phyloP scores from a whole-genome alignment of 1,284 basidiomycete species.

The Boletus mariae region DNA sequence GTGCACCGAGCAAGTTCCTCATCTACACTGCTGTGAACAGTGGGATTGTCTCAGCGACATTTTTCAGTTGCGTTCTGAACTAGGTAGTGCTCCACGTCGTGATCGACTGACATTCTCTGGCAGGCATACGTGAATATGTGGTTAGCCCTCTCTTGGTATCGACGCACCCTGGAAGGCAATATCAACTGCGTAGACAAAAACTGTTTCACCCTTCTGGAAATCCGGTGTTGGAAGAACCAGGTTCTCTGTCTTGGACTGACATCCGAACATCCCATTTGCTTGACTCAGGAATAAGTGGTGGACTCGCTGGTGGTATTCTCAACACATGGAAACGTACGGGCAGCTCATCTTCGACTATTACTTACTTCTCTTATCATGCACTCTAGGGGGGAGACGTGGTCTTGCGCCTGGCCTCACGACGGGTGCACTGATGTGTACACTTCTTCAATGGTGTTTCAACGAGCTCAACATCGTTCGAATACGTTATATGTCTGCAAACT shows the following conservation, averaged over 20 bases:
- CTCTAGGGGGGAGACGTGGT: constrained; percentile 40
- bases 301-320: constrained; percentile 52
- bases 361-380: constrained; percentile 1
- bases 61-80: constrained; percentile 56
- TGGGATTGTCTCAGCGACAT: constrained; percentile 60
- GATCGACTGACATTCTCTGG: constrained; percentile 1
- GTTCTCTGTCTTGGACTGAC: constrained; percentile 42
- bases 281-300: constrained; percentile 64
- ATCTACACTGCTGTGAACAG: constrained; percentile 56
- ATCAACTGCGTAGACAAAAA: constrained; percentile 38
- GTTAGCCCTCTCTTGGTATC: constrained; percentile 52
- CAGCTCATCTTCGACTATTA: neutral
- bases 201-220: constrained; percentile 15
- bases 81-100: neutral
- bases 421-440: constrained; percentile 49
- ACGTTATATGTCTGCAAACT: constrained; percentile 44
- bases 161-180: constrained; percentile 27
- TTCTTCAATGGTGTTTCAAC: constrained; percentile 63
- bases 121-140: constrained; percentile 66
- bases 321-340: constrained; percentile 44
- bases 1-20: constrained; percentile 36
- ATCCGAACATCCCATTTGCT: constrained; percentile 54
- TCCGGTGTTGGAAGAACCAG: constrained; percentile 1
- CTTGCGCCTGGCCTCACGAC: constrained; percentile 53
- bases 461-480: constrained; percentile 58